Evolutionary conservation across 2,329 filamentous ascomycete genomes (phyloP).

Genomic region (Fusarium sp.): DNA sequence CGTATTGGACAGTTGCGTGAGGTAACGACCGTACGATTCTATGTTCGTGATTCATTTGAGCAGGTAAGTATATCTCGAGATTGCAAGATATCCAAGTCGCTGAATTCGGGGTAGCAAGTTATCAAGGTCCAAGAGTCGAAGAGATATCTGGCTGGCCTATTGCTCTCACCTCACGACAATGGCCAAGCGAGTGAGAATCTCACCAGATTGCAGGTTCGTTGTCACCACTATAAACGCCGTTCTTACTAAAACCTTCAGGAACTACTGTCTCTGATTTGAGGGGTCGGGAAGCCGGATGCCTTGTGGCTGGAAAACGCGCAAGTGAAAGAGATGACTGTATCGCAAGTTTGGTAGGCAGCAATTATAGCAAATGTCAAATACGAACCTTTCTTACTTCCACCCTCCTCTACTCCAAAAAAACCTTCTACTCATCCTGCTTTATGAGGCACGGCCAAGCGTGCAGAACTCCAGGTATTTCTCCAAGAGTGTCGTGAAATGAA

Average conservation of each 20-base stretch:
- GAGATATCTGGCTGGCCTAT: conserved; percentile 12
- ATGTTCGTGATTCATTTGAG: conserved; percentile 57
- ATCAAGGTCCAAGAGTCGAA: conserved; percentile 38
- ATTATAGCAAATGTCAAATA: too few species aligned
- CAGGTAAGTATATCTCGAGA: conserved; percentile 37
- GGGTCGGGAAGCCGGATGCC: not conserved
- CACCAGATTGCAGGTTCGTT: conserved; percentile 11
- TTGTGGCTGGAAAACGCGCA: not conserved
- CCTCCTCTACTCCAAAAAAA: too few species aligned
- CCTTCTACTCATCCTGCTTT: too few species aligned
- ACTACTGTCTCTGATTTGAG: conserved; percentile 10
- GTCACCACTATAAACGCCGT: rapidly evolving
- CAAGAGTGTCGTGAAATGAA: too few species aligned
- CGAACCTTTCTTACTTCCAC: too few species aligned
- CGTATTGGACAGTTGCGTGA: conserved; percentile 53
- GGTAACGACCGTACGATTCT: conserved; percentile 56
- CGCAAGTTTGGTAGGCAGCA: too few species aligned
- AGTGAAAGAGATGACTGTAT: too few species aligned
- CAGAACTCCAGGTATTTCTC: too few species aligned
- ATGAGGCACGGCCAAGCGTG: too few species aligned
- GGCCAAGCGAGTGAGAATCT: not conserved
- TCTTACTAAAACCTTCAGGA: conserved; percentile 2
- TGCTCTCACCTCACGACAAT: conserved; percentile 15
- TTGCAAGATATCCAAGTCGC: not conserved
- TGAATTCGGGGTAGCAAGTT: not conserved